Base-by-base conservation (phyloP, 139 green algal genomes). In the Edaphochlamys debaryana region DNA sequence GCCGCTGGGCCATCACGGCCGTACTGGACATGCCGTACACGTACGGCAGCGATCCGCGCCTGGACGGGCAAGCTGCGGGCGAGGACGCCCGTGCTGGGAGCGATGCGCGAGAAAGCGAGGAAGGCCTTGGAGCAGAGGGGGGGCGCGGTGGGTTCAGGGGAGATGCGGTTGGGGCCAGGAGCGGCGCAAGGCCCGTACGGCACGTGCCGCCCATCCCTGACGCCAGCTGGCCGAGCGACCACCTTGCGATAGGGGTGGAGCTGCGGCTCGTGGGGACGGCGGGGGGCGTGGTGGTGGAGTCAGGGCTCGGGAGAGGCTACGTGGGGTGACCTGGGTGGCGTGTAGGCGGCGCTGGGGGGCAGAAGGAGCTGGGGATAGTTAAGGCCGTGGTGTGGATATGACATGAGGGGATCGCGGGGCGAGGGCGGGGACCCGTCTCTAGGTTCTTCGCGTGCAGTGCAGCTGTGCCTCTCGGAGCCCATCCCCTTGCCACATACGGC, bases 11-110 rank as follows among this genome's bases (percentile, higher is more conserved):
- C 17, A 41, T 82, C 2, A 29, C 40, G 4, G 41, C 41, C 60
- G 64, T 41, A 5, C 60, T 82, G 54, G 41, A 66, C 41, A 64
- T 82, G 75, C 75, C 75, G 75, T 82, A 82, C 75, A 42, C 11
- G 36, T 42, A 38, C n/a, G 62, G 29, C 58, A 60, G 58, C 6
- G 74, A 80, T 32, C 74, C 74, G 27, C 74, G 74, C 3, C 32
- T 38, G 29, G 74, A 80, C 58, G 27, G 29, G 30, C 11, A 45
- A 25, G 52, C 38, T 38, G 29, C 6, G 58, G 2, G 32, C 29
- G 38, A 0, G 1, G 38, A 6, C 9, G 23, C 6, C 22, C 22
- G 19, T 30, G 54, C 6, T 29, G 54, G 54, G 13, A 22, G 22
- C 22, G 54, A 8, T 19, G 54, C 13, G 27, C 19, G 54, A n/a